Evolutionary conservation across 2,329 filamentous ascomycete species (phyloP).

Genomic region (Clarireedia hainanense): DNA sequence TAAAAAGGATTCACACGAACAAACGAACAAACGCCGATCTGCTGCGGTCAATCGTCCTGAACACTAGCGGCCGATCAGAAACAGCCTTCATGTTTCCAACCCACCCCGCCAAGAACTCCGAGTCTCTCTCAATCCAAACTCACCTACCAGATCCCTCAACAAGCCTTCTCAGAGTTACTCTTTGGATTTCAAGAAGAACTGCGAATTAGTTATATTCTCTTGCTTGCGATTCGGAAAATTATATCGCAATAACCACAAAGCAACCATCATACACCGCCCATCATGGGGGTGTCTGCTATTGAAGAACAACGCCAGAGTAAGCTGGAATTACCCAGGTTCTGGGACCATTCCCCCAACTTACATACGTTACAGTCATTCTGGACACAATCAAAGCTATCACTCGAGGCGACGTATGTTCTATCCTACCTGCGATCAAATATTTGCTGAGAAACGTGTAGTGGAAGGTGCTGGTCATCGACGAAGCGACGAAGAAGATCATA

Average conservation of each 20-base stretch:
- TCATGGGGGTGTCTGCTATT: conserved; percentile 63
- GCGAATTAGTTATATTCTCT: background rate
- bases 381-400: conserved; percentile 70
- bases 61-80: too few species aligned
- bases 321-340: conserved; percentile 21
- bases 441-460: conserved; percentile 49
- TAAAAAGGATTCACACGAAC: too few species aligned
- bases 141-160: background rate
- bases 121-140: too few species aligned
- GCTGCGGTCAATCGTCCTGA: too few species aligned
- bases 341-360: conserved; percentile 11
- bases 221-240: background rate
- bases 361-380: conserved; percentile 52
- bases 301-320: conserved; percentile 73
- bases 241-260: background rate
- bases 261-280: conserved; percentile 9
- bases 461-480: conserved; percentile 93
- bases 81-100: too few species aligned
- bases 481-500: conserved; percentile 73
- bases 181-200: background rate
- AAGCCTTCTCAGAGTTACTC: background rate
- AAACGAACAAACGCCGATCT: too few species aligned
- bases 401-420: conserved; percentile 62
- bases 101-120: too few species aligned
- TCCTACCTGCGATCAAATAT: background rate